Evolutionary conservation across 2,329 filamentous ascomycete species (phyloP), one percentile per base, ranked within the genome.

Genomic region (Calycina herbarum): DNA sequence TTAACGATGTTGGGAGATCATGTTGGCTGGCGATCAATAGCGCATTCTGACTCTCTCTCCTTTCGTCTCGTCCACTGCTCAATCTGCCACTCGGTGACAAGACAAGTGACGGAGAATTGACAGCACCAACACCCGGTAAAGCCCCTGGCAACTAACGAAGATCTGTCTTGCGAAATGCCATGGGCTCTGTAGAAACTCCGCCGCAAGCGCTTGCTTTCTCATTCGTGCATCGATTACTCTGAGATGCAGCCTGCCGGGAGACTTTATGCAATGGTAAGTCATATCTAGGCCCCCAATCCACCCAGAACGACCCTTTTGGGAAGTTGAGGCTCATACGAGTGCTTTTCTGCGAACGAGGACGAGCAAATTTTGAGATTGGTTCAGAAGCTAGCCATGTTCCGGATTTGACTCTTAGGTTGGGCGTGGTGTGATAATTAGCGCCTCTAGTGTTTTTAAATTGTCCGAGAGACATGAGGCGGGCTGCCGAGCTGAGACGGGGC

Each of bases 381-480:
- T 27, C n/a, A 27, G 27, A 51, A 51, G 45, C 24, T 51, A 51
- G 45, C 20, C n/a, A 11, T 24, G 45, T 51, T 51, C 20, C 45
- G 6, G 10, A 51, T 51, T 45, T 51, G 45, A 24, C n/a, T 51
- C 45, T 51, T 51, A 20, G 20, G 20, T 20, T 51, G n/a, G 45
- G 58, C 38, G 20, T 60, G 35, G 58, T 60, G 58, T 45, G 20
- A 45, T 60, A 42, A 60, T 27, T 42, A 59, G 20, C 38, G 38
- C 24, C 17, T 20, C 40, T 60, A 42, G 58, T 24, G n/a, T 42
- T 60, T 29, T 45, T 60, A 57, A 63, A 63, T 40, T 63, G 61
- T 63, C 61, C 61, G 61, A 63, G 61, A 58, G 31, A 63, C 51
- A 57, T 45, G 48, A 57, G 35, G 54, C 61, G 20, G 51, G 17